Evolutionary conservation across 202 grass and related monocot genomes (phyloP), one percentile per base, ranked within the genome.

Genomic region (Carex arenaria): DNA sequence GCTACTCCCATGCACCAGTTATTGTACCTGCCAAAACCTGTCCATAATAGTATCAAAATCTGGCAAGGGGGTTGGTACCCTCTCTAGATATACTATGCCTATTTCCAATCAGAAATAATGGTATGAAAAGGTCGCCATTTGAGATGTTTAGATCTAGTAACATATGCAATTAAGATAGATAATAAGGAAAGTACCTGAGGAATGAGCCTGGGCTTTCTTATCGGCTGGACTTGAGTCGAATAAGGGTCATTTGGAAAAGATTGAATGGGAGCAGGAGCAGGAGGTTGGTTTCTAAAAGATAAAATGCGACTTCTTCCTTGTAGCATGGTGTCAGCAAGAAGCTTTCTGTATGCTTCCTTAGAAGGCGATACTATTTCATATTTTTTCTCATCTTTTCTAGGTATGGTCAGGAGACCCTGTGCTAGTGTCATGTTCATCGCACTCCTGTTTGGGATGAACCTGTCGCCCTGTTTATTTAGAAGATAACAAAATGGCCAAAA

Each of bases 361-460:
- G 57, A 80, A 64, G 78, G 78, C 0, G 78, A 47, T 20, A 61
- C 78, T 72, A 49, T 18, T 10, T 20, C 31, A 2, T 34, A n/a
- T 15, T 31, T 60, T 79, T 89, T 91, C 85, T 94, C 90, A 84
- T 94, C 90, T 85, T 94, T 86, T 83, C 89, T 91, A 51, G 89
- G 84, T 68, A 92, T 81, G 2, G 89, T 93, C 32, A 94, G 90
- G 73, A 97, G 87, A 70, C 87, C 94, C 34, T 92, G 85, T n/a
- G 92, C 92, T 72, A 94, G 81, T 76, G 92, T 90, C 86, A 97
- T 92, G 72, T 97, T 89, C 85, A 89, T 94, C 15, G 87, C 86
- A 10, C 88, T 87, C 42, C 92, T 82, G 72, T 94, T 84, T n/a
- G 92, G 94, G 19, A 97, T 97, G 70, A 97, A 97, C 68, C 92